phyloP scores from a whole-genome alignment of 2,329 filamentous ascomycete species.

The Pyrenochaeta sp. region DNA sequence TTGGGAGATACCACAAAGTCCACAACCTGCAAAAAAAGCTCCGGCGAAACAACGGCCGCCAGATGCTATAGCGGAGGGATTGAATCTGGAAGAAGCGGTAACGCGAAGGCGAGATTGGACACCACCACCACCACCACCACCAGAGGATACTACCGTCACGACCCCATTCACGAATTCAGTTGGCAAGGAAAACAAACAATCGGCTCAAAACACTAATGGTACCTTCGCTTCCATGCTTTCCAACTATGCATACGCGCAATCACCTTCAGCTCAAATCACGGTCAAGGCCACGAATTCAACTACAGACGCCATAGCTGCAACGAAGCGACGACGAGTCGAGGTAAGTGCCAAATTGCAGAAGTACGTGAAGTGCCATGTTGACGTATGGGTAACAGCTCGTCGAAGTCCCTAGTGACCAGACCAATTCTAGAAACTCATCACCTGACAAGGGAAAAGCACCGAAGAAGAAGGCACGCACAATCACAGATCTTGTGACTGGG shows the following conservation, averaged over 20 bases:
- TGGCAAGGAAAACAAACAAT: conserved; percentile 35
- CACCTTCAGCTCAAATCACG: conserved; percentile 14
- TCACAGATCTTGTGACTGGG: conserved; percentile 49
- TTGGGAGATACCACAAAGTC: conserved; percentile 38
- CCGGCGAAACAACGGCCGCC: conserved; percentile 22
- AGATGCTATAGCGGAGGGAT: conserved; percentile 11
- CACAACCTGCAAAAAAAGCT: conserved; percentile 17
- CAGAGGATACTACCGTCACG: conserved; percentile 32
- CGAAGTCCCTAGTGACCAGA: conserved; percentile 36
- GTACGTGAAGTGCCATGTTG: background rate
- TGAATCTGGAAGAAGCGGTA: conserved; percentile 43
- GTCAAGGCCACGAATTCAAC: background rate
- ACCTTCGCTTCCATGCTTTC: conserved; percentile 39
- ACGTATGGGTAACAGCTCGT: conserved; percentile 25
- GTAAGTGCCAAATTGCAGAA: conserved; percentile 13
- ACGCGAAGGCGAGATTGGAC: conserved; percentile 48
- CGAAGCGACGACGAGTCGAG: conserved; percentile 43
- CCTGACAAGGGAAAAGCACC: conserved; percentile 46
- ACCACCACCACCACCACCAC: conserved; percentile 40
- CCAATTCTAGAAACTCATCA: conserved; percentile 30
- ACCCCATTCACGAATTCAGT: conserved; percentile 25
- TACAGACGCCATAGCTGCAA: conserved; percentile 12
- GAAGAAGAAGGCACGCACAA: conserved; percentile 51
- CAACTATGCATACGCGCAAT: conserved; percentile 38
- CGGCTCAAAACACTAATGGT: conserved; percentile 7